phyloP scores from a whole-genome alignment of 768 basidiomycete species.

The Naganishia kalamii region DNA sequence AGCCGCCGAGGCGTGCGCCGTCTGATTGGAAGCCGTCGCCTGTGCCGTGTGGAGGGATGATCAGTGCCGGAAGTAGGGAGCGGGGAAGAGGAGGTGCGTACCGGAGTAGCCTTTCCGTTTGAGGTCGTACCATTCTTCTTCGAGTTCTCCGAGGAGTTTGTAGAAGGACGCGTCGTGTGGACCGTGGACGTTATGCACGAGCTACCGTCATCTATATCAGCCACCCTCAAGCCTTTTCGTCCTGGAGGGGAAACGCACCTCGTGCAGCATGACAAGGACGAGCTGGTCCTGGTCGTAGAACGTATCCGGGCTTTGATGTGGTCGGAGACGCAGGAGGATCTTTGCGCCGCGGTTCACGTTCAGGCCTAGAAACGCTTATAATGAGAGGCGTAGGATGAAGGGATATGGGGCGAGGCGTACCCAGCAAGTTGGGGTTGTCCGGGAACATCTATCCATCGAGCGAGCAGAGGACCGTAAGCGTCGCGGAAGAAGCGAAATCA shows the following conservation, averaged over 20 bases:
- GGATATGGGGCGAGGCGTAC: slow-evolving; percentile 49
- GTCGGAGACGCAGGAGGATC: slow-evolving; percentile 76
- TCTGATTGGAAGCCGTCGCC: slow-evolving; percentile 79
- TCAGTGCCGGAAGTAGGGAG: neutral
- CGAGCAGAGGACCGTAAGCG: neutral
- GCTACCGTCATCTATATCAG: slow-evolving; percentile 49
- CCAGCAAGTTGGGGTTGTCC: slow-evolving; percentile 62
- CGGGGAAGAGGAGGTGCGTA: slow-evolving; percentile 23
- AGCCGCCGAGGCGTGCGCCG: slow-evolving; percentile 63
- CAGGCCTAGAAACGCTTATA: slow-evolving; percentile 10
- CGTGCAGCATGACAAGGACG: slow-evolving; percentile 80
- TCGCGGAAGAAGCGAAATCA: neutral
- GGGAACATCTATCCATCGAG: slow-evolving; percentile 74
- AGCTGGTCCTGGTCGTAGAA: slow-evolving; percentile 72
- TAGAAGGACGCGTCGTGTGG: slow-evolving; percentile 66
- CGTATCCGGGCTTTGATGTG: slow-evolving; percentile 59
- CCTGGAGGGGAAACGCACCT: slow-evolving; percentile 51
- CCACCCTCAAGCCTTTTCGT: neutral
- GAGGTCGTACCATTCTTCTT: slow-evolving; percentile 77
- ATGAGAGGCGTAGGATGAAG: neutral
- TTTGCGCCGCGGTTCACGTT: slow-evolving; percentile 67
- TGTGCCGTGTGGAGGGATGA: slow-evolving; percentile 12
- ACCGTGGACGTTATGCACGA: slow-evolving; percentile 81
- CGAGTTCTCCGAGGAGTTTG: slow-evolving; percentile 54
- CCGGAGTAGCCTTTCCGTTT: slow-evolving; percentile 72